Percentiles rank a stretch among this genome's conserved stretches.
These are phyloP conservation scores for Boletus pseudopeckii DNA, from an alignment of 768 basidiomycete species.

Conservation along the genomic window DNA sequence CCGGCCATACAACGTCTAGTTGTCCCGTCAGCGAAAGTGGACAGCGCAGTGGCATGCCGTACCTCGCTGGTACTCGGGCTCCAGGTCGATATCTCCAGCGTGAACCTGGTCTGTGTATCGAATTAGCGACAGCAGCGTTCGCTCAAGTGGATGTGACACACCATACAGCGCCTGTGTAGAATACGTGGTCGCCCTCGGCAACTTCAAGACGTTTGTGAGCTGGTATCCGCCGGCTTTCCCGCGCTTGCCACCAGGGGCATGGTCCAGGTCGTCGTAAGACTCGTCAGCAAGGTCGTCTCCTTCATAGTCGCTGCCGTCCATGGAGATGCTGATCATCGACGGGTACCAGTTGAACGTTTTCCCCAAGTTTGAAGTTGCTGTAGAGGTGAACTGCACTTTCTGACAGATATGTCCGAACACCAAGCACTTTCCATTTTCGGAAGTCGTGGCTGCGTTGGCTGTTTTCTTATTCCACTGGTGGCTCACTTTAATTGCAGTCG, in stretches of 20 bases:
- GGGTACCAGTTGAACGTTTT: background rate
- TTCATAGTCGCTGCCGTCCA: conserved; percentile 24
- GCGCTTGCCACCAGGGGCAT: background rate
- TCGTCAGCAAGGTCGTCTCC: conserved; percentile 13
- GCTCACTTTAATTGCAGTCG: too few relatives aligned
- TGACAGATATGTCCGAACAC: too few relatives aligned
- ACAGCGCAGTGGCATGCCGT: conserved; percentile 2
- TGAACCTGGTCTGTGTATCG: conserved; percentile 55
- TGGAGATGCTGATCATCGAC: conserved; percentile 1
- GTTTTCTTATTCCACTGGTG: background rate
- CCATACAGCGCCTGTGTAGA: conserved; percentile 60
- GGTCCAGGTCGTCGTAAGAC: conserved; percentile 10
- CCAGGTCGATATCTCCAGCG: conserved; percentile 60
- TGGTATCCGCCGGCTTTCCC: conserved; percentile 20
- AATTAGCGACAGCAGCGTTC: background rate
- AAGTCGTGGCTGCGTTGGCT: background rate
- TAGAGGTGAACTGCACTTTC: background rate
- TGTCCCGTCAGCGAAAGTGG: background rate
- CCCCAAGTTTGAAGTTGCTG: background rate
- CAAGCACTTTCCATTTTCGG: conserved; percentile 7
- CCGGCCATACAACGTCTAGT: conserved; percentile 76
- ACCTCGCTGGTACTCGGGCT: conserved; percentile 81
- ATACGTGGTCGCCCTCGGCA: conserved; percentile 60
- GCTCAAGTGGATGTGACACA: conserved; percentile 14
- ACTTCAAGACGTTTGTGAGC: conserved; percentile 46